Base-by-base conservation (phyloP, 352 stramenopile genomes). In the Globisporangium nodosum region DNA sequence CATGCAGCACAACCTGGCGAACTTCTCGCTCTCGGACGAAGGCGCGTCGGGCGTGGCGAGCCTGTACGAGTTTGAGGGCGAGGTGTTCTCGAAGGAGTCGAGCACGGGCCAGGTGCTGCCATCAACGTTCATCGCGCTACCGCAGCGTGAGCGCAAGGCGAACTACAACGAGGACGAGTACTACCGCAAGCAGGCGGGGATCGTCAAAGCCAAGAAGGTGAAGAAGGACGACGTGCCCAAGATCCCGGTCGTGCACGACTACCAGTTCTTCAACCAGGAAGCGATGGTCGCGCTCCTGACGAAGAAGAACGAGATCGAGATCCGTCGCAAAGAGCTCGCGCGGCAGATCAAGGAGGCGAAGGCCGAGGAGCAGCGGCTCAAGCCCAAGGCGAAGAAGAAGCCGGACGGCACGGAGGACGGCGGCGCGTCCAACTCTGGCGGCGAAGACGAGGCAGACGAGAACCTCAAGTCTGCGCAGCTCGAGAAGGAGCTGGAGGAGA, bases 101-200 rank as follows among this genome's bases (percentile, higher is more conserved):
- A 87, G 82, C 61, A 82, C 72, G 20, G 85, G 86, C 21, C 65
- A 85, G 21, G 47, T 96, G n/a, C 62, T 94, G 58, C 80, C 93
- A n/a, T 92, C 92, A 45, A 92, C 77, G n/a, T 96, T 96, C 30
- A 95, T 93, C 50, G 90, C 85, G 37, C 71, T 95, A 13, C 85
- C 85, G 3, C 81, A 91, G 58, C 81, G 85, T 37, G 83, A 92
- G 60, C 86, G 89, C 54, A 97, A 97, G 70, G 87, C 78, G 15
- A 96, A 95, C 73, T 96, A 99, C 80, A 97, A 99, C 68, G 93
- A 98, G 54, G 96, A 98, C 66, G 94, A 98, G 75, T 98, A 98
- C 68, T 99, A 97, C 64, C 87, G 91, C 39, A 80, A 95, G 54
- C 81, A 93, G 42, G 81, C 83, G 1, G 85, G 85, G 0, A 68